phyloP scores from a whole-genome alignment of 164 flowering plant genomes.

The Vitis cinerea region DNA sequence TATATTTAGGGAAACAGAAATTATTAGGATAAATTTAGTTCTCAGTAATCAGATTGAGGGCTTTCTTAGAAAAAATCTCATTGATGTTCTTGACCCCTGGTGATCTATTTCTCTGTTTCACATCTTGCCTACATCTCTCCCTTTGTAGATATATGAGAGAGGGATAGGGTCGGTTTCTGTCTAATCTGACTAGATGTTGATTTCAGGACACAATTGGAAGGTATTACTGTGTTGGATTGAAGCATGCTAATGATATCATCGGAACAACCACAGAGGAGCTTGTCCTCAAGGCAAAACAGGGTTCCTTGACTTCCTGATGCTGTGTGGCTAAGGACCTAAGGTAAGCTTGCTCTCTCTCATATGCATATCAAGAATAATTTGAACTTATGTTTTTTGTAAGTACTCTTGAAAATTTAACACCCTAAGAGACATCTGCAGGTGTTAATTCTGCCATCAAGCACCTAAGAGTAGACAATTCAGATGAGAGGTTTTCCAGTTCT shows the following conservation, averaged over 20 bases:
- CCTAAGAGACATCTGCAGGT: not conserved
- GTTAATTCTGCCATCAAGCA: not conserved
- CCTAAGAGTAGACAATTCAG: not conserved
- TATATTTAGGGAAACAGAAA: too few relatives aligned
- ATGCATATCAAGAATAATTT: not conserved
- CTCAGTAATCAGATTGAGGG: conserved; percentile 11
- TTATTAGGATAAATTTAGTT: too few relatives aligned
- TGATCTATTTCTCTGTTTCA: not conserved
- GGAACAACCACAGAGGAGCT: conserved; percentile 94
- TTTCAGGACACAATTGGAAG: conserved; percentile 77
- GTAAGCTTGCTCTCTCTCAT: not conserved
- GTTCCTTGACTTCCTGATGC: conserved; percentile 22
- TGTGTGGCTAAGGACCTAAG: not conserved
- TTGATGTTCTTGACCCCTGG: not conserved
- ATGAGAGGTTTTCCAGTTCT: not conserved
- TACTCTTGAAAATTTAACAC: not conserved
- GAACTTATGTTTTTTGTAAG: not conserved
- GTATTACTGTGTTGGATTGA: conserved; percentile 61
- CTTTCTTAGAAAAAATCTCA: not conserved
- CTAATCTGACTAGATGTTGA: not conserved
- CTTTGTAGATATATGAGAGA: not conserved
- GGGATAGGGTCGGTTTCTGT: not conserved
- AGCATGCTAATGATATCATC: conserved; percentile 91
- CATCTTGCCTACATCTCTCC: not conserved
- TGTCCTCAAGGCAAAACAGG: conserved; percentile 71